These are phyloP conservation scores for Nicotiana rustica DNA, from an alignment of 305 asterid species.

Conservation along the genomic window DNA sequence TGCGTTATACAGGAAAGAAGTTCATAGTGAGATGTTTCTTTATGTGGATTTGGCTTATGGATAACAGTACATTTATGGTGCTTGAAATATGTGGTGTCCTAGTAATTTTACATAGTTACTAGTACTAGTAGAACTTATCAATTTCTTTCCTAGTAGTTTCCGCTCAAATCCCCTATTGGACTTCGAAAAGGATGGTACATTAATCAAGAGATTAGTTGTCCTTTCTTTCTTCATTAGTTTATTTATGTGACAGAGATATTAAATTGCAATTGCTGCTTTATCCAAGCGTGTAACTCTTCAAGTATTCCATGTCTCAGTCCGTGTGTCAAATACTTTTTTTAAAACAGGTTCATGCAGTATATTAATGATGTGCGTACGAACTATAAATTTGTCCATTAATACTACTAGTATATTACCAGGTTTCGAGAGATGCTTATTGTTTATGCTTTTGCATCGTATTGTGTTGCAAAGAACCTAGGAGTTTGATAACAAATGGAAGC, in stretches of 20 bases:
- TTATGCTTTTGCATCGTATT: too few relatives aligned
- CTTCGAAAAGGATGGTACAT: background rate
- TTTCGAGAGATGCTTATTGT: too few relatives aligned
- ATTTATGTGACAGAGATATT: background rate
- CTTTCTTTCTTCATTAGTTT: background rate
- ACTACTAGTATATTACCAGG: too few relatives aligned
- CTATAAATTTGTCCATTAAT: too few relatives aligned
- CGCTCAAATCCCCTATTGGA: background rate
- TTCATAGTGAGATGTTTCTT: background rate
- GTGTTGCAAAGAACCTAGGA: too few relatives aligned
- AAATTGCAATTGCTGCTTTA: background rate
- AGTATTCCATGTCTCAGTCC: background rate
- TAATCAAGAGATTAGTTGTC: background rate
- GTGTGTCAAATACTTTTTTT: background rate
- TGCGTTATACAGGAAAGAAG: background rate
- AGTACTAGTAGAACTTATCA: too few relatives aligned
- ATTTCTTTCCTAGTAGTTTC: background rate
- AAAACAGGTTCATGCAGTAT: background rate
- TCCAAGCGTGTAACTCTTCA: conserved; percentile 16
- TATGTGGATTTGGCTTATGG: background rate
- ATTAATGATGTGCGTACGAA: background rate
- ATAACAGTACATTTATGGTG: background rate
- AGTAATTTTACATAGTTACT: background rate
- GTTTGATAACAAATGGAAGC: too few relatives aligned
- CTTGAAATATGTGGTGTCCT: background rate